Conservation (phyloP, 2,329 filamentous ascomycete species). For the Venturia asperata region DNA sequence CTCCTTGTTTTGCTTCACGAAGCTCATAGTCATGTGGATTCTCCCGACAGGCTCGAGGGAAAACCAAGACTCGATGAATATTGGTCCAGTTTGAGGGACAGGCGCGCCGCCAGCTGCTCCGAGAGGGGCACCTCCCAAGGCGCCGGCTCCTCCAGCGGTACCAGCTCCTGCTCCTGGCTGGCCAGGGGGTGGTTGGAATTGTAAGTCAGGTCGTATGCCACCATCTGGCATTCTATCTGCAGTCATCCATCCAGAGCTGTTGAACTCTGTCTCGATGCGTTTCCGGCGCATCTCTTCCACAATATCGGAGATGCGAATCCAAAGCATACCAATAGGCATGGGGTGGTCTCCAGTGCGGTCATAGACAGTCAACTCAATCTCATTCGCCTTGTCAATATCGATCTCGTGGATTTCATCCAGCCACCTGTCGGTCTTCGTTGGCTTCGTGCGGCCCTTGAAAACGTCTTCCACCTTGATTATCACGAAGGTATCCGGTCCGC, state of each 20-base stretch:
- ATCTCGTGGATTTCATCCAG: conserved; percentile 85
- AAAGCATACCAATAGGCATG: conserved; percentile 87
- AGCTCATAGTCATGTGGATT: conserved; percentile 85
- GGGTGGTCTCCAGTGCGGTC: conserved; percentile 82
- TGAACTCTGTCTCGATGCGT: conserved; percentile 93
- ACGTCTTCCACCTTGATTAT: conserved; percentile 95
- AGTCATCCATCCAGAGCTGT: conserved; percentile 91
- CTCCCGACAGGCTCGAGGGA: conserved; percentile 89
- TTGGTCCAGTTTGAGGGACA: conserved; percentile 45
- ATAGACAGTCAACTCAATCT: conserved; percentile 95
- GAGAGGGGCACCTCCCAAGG: conserved; percentile 31
- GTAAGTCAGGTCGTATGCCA: conserved; percentile 44
- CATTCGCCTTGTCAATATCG: conserved; percentile 96
- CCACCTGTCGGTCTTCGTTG: conserved; percentile 83
- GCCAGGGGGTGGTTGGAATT: conserved; percentile 46
- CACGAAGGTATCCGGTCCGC: conserved; percentile 90
- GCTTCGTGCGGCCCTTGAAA: conserved; percentile 78
- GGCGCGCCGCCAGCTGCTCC: conserved; percentile 35
- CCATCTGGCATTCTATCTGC: conserved; percentile 79
- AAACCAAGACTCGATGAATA: conserved; percentile 87
- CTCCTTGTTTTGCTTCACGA: conserved; percentile 83
- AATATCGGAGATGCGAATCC: conserved; percentile 95
- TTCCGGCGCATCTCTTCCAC: conserved; percentile 96
- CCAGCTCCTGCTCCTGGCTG: conserved; percentile 30
- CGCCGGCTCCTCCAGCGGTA: conserved; percentile 27